Evolutionary conservation across 106 monocot species (phyloP), one percentile per base, ranked within the genome.

Genomic region (Acanthochlamys bracteata): DNA sequence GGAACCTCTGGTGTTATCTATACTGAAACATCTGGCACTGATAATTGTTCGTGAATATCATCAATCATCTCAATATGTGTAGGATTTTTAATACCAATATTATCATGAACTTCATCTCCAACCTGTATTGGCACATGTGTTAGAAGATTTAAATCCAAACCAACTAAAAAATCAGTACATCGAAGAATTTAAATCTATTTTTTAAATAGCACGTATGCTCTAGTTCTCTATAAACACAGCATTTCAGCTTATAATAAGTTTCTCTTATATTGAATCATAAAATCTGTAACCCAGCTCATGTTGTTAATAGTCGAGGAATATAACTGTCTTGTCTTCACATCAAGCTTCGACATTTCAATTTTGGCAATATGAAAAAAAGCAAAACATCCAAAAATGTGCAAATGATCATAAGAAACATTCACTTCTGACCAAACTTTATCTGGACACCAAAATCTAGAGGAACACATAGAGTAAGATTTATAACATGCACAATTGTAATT

Each of bases 391-490:
- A 25, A 66, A 4, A 66, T 25, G 11, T 25, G 11, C 20, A 53
- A 16, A 9, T 52, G 20, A 46, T 47, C 14, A 47, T 47, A 47
- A 47, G n/a, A n/a, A n/a, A n/a, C n/a, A n/a, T n/a, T n/a, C n/a
- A n/a, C n/a, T n/a, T 42, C 57, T 10, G 14, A 41, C 68, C 55
- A 68, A 9, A 68, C 41, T 3, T 20, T 12, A 10, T 58, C 40
- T 2, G 68, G 55, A 68, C 26, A 33, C 45, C 68, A 0, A 4
- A 21, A 24, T 43, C 16, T 14, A 58, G 25, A 22, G 57, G 40
- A 68, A 11, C 17, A 16, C 57, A 33, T 12, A 53, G 57, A 21
- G 68, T 57, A 42, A 68, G 45, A 24, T 68, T 68, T 26, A 58
- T 57, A 12, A 57, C 11, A 14, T 57, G 4, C 3, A 57, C 0